Percentiles rank a stretch among this genome's conserved stretches.
These are phyloP conservation scores for Gossypium raimondii DNA, from an alignment of 345 rosid genomes.

Conservation along the genomic window DNA sequence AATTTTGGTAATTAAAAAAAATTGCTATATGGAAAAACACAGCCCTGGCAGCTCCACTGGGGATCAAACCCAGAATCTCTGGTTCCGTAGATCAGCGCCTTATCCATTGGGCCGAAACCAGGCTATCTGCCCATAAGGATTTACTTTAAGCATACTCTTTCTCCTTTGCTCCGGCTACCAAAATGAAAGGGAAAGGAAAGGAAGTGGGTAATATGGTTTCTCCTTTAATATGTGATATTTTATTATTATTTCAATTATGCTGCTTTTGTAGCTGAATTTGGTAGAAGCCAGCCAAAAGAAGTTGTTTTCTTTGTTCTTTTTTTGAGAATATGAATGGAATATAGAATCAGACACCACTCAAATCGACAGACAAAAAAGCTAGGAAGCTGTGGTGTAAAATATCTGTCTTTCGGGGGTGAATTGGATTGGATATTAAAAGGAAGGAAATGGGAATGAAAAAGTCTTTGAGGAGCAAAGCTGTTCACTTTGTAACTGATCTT, in stretches of 20 bases:
- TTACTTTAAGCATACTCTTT: no score
- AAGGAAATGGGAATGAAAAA: conserved; percentile 55
- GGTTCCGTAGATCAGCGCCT: conserved; percentile 73
- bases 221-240: not conserved
- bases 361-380: not conserved
- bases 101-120: conserved; percentile 50
- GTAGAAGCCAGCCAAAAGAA: not conserved
- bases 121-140: no score
- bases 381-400: not conserved
- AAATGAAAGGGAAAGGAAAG: no score
- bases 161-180: no score
- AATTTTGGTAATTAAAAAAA: no score
- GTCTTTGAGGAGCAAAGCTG: conserved; percentile 86
- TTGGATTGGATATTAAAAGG: conserved; percentile 9
- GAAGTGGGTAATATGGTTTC: not conserved
- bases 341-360: conserved; percentile 8
- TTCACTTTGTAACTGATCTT: conserved; percentile 87
- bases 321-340: conserved; percentile 10
- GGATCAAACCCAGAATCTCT: conserved; percentile 72
- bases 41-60: not conserved
- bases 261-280: conserved; percentile 8
- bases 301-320: not conserved
- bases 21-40: no score
- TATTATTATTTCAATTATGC: not conserved
- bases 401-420: not conserved